Conservation (phyloP, 306 rosid genomes). For the Rosa lucieae region DNA sequence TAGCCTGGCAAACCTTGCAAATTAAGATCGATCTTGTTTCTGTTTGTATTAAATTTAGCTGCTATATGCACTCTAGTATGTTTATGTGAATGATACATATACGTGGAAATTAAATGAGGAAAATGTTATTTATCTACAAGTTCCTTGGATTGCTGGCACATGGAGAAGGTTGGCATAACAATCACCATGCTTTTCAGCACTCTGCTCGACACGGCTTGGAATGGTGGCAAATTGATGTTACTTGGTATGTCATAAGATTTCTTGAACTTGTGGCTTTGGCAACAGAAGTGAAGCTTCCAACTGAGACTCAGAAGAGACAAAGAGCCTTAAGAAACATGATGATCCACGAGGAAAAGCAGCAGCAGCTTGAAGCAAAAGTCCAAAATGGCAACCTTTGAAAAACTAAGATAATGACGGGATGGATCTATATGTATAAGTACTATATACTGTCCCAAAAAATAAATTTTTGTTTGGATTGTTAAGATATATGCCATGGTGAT, state of each 20-base stretch:
- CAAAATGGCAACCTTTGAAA: neutral
- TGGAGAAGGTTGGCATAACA: conserved; percentile 97
- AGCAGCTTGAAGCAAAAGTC: neutral
- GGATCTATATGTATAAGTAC: neutral
- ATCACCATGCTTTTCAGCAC: conserved; percentile 86
- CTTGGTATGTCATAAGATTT: conserved; percentile 68
- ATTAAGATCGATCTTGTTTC: neutral
- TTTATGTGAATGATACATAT: neutral
- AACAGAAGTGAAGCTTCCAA: conserved; percentile 67
- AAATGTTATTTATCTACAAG: conserved; percentile 10
- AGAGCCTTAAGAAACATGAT: neutral
- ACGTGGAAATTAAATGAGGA: too few relatives aligned
- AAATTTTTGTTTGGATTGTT: neutral
- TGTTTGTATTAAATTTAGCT: neutral
- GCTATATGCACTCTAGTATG: neutral
- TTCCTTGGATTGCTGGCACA: conserved; percentile 79
- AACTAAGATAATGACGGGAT: neutral
- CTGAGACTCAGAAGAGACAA: conserved; percentile 57
- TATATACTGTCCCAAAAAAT: neutral
- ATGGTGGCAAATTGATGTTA: conserved; percentile 93
- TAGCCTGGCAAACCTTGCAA: neutral
- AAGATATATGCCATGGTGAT: neutral
- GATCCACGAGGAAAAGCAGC: neutral
- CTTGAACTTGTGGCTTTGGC: conserved; percentile 74
- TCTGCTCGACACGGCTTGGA: conserved; percentile 87